Percentiles rank a stretch among this genome's conserved stretches.
phyloP scores from a whole-genome alignment of 371 early-diverging fungal genomes.

The Mortierella polycephala region DNA sequence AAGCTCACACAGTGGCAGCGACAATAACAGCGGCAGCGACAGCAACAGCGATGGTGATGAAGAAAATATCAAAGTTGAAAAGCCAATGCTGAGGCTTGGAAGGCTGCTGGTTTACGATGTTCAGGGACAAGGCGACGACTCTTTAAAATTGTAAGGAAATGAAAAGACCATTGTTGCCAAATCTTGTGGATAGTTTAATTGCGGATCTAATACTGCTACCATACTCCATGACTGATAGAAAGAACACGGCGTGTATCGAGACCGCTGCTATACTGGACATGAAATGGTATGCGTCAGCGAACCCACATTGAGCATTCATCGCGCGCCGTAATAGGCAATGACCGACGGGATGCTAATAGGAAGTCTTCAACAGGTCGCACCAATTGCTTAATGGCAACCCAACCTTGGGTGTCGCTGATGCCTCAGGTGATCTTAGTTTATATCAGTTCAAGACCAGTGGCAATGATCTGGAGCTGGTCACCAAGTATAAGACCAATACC shows the following conservation, averaged over 20 bases:
- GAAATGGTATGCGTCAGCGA: slow-evolving; percentile 70
- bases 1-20: background rate
- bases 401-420: slow-evolving; percentile 70
- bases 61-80: slow-evolving; percentile 18
- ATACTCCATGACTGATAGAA: slow-evolving; percentile 10
- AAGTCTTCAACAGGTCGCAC: slow-evolving; percentile 54
- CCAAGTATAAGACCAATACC: slow-evolving; percentile 54
- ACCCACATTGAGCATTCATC: background rate
- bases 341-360: too few relatives aligned
- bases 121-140: slow-evolving; percentile 17
- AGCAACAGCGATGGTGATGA: slow-evolving; percentile 41
- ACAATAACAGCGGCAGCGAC: slow-evolving; percentile 9
- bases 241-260: slow-evolving; percentile 63
- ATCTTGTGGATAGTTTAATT: background rate
- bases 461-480: slow-evolving; percentile 26
- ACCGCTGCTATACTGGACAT: slow-evolving; percentile 84
- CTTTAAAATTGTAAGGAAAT: slow-evolving; percentile 25
- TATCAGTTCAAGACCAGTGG: slow-evolving; percentile 58
- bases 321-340: background rate
- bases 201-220: background rate
- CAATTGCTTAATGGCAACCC: slow-evolving; percentile 56
- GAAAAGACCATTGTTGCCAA: background rate
- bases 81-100: slow-evolving; percentile 55
- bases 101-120: slow-evolving; percentile 55
- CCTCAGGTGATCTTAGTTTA: slow-evolving; percentile 65